phyloP scores from a whole-genome alignment of 306 rosid genomes.

The Psophocarpus tetragonolobus region DNA sequence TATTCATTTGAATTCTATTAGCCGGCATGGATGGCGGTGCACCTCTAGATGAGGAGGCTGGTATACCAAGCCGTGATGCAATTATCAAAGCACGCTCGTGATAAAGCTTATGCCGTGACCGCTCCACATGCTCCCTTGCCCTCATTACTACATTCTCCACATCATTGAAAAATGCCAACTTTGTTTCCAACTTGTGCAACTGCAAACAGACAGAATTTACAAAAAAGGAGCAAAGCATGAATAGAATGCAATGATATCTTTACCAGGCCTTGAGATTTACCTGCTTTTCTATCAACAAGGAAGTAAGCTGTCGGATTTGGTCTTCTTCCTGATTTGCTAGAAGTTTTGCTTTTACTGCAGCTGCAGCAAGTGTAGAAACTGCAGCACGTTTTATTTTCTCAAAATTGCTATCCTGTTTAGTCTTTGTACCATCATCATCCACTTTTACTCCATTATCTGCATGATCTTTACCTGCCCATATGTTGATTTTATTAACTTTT shows the following conservation, averaged over 20 bases:
- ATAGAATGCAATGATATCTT: conserved; percentile 15
- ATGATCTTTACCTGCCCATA: conserved; percentile 54
- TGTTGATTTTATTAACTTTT: conserved; percentile 2
- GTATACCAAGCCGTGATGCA: conserved; percentile 74
- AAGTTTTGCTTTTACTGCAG: conserved; percentile 85
- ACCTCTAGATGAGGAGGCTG: conserved; percentile 67
- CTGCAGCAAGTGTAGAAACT: conserved; percentile 76
- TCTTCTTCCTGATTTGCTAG: conserved; percentile 90
- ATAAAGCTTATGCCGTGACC: conserved; percentile 86
- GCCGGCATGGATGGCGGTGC: conserved; percentile 55
- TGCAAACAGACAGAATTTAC: conserved; percentile 43
- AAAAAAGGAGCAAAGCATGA: conserved; percentile 5
- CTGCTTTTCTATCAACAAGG: conserved; percentile 81
- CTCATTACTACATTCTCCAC: conserved; percentile 75
- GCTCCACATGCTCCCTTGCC: conserved; percentile 77
- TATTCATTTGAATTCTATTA: conserved; percentile 56
- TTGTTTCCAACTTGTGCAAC: conserved; percentile 83
- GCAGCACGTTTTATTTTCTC: conserved; percentile 79
- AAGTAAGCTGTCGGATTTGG: conserved; percentile 71
- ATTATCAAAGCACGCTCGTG: conserved; percentile 90
- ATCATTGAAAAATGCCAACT: conserved; percentile 71
- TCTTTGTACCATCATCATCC: conserved; percentile 35
- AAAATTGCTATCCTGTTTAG: conserved; percentile 46
- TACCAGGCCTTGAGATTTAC: conserved; percentile 42
- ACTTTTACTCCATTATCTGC: conserved; percentile 45